Base-by-base conservation (phyloP, 1,139 yeast genomes). In the Blastobotrys petasosporus region DNA sequence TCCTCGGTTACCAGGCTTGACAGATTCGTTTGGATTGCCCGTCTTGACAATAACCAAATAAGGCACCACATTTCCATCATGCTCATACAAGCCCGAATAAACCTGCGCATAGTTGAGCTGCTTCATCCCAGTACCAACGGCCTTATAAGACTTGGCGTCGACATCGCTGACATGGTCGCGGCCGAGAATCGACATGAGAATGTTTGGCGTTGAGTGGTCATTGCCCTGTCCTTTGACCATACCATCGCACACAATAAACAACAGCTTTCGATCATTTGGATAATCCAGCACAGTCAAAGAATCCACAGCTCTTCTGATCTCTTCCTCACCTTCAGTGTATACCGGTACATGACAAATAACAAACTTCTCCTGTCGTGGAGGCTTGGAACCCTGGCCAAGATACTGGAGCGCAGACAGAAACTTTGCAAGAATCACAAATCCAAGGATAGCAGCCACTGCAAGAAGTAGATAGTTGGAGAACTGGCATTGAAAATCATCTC, bases 261-360 rank as follows among this genome's bases (percentile, higher is more conserved):
- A 71, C 53, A 92, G 68, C 64, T 90, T 92, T 65, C 92, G 97
- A 4, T 97, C 85, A 65, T 86, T 88, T 49, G 97, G 97, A 63
- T 84, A 92, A 54, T 86, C 95, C 2, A 97, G 86, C 1, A 95
- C 85, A 13, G 95, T 86, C 50, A 92, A 64, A 1, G 97, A 90
- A 64, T 92, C 97, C 55, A 90, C 68, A 0, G 97, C 87, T 1
- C 90, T 80, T 58, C 97, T 76, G 51, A 92, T 67, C 53, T 94
- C 95, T 11, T 74, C 83, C 54, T 78, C 85, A 60, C 88, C 94
- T 68, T 92, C 98, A 1, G 97, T 88, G 63, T 92, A 92, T 60
- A 96, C 90, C 2, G 98, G 92, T 12, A 92, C 95, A 55, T 88
- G 75, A 57, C 81, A 77, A 59, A 92, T 66, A 25, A 66, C 62